These are phyloP conservation scores for Mycena vitilis DNA, from an alignment of 768 basidiomycete genomes.

Conservation along the genomic window DNA sequence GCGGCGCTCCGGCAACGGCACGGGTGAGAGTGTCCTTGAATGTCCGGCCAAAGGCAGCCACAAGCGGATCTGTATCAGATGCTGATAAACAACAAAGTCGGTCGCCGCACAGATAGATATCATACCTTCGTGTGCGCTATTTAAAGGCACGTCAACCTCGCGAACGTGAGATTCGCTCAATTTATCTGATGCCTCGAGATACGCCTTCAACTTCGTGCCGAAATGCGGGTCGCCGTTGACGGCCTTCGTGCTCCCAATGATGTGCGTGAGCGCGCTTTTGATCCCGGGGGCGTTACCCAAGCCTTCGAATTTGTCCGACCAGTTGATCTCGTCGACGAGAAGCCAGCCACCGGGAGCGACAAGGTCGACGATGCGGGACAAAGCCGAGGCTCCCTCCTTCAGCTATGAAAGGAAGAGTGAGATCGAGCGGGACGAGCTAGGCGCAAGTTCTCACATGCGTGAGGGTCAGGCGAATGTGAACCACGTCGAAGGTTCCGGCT, in stretches of 20 bases:
- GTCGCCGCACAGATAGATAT: too few species aligned
- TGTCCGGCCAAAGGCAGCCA: slow-evolving; percentile 5
- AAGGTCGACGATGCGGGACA: slow-evolving; percentile 34
- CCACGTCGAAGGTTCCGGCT: slow-evolving; percentile 36
- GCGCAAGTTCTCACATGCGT: slow-evolving; percentile 33
- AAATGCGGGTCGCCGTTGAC: slow-evolving; percentile 14
- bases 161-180: slow-evolving; percentile 14
- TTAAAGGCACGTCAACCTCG: slow-evolving; percentile 18
- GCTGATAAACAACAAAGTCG: background rate
- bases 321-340: slow-evolving; percentile 39
- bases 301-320: slow-evolving; percentile 8
- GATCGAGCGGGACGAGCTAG: too few species aligned
- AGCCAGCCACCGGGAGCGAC: slow-evolving; percentile 42
- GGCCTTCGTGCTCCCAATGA: slow-evolving; percentile 15
- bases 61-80: slow-evolving; percentile 7
- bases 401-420: slow-evolving; percentile 23
- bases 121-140: slow-evolving; percentile 11
- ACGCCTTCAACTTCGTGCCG: slow-evolving; percentile 19
- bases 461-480: slow-evolving; percentile 40
- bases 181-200: slow-evolving; percentile 13
- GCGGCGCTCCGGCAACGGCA: slow-evolving; percentile 9
- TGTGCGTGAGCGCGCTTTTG: slow-evolving; percentile 9
- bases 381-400: slow-evolving; percentile 27
- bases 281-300: slow-evolving; percentile 20
- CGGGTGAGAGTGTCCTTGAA: slow-evolving; percentile 9